Evolutionary conservation across 768 basidiomycete genomes (phyloP).

Genomic region (Favolaschia claudopus): DNA sequence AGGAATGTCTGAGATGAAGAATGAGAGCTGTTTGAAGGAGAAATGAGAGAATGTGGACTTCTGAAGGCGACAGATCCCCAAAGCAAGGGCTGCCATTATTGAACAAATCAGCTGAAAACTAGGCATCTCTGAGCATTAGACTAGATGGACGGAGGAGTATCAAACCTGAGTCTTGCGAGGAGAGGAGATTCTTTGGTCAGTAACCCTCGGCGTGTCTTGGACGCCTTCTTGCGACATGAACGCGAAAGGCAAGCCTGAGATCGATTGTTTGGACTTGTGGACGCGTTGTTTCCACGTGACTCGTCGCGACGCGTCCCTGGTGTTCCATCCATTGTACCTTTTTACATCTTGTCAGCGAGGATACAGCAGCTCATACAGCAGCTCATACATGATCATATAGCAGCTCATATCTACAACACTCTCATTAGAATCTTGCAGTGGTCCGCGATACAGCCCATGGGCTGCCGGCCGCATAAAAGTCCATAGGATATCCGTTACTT

Average conservation of each 20-base stretch:
- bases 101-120: slow-evolving; percentile 26
- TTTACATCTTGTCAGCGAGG: too few relatives aligned
- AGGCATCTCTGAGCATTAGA: neutral
- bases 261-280: neutral
- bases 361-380: too few relatives aligned
- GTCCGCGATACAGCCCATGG: slow-evolving; percentile 76
- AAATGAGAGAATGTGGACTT: slow-evolving; percentile 16
- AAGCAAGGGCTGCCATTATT: slow-evolving; percentile 33
- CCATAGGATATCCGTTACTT: slow-evolving; percentile 85
- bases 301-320: too few relatives aligned
- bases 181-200: neutral
- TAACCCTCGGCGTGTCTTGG: neutral
- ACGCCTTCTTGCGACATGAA: neutral
- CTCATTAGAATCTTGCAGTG: slow-evolving; percentile 54
- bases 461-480: slow-evolving; percentile 88
- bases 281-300: neutral
- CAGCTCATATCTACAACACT: neutral
- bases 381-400: neutral
- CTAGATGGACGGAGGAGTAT: neutral
- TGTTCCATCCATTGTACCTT: too few relatives aligned
- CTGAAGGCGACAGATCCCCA: slow-evolving; percentile 32
- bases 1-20: slow-evolving; percentile 6
- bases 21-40: neutral
- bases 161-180: neutral
- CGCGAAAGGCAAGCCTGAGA: neutral